Base-by-base conservation (phyloP, 495 filamentous ascomycete species). In the Chaetomium tenue region DNA sequence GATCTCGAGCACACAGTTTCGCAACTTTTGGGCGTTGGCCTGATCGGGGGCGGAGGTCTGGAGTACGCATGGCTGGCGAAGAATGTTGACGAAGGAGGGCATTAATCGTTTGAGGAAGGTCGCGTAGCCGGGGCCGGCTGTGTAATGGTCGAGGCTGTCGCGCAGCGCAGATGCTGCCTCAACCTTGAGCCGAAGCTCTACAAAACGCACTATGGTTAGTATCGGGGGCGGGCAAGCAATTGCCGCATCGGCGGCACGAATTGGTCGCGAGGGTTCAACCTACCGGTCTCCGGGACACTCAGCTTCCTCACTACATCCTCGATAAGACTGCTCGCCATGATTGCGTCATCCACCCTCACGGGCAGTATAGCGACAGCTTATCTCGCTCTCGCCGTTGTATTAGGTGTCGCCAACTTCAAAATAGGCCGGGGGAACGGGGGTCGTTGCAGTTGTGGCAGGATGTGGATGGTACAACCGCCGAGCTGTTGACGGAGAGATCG, bases 1-100 rank as follows among this genome's bases (percentile, higher is more conserved):
- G 57, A 96, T 97, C 75, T 99, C 95, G 61, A 99, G 88, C 23
- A 93, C 83, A 69, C 90, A 93, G 75, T 92, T 92, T 55, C 95
- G 89, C 58, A 97, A 77, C 84, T 91, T 93, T 89, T 97, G 78
- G 22, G 65, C 48, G 51, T 63, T 61, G 63, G 89, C 88, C 82
- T 96, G 93, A 61, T 97, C 94, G 53, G 86, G 83, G 2, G 90
- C 91, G 70, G 86, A 89, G 71, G 88, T 95, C 65, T 91, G 89
- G 75, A 98, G 97, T 44, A 96, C 88, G n/a, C 91, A 91, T 62
- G 89, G 88, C 39, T 92, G 91, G 72, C 88, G 87, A 44, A 99
- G 77, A 37, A 97, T 89, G 66, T 85, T 86, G 73, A 91, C 83
- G 77, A 98, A 91, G n/a, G 95, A 81, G 16, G 95, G 95, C 78